Percentiles rank a stretch among this genome's conserved stretches.
Evolutionary conservation across 495 filamentous ascomycete species (phyloP).

Genomic region (Penicillium goetzii): DNA sequence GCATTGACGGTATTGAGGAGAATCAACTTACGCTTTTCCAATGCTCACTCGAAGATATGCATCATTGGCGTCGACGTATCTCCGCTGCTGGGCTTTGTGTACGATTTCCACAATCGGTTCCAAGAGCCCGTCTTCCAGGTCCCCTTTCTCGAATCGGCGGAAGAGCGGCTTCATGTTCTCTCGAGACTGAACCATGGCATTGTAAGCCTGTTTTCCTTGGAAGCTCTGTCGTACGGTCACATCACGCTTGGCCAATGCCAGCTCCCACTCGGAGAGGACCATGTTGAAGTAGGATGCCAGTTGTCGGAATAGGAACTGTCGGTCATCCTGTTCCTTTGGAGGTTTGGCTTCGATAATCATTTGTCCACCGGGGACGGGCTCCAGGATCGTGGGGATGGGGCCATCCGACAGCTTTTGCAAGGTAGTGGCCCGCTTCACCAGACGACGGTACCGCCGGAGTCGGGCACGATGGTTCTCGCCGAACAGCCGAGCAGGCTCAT

Average conservation of each 20-base stretch:
- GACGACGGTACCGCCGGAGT: constrained; percentile 68
- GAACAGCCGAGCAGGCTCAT: constrained; percentile 77
- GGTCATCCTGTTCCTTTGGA: constrained; percentile 59
- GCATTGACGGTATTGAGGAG: neutral
- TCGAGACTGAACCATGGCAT: constrained; percentile 77
- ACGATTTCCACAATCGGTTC: constrained; percentile 94
- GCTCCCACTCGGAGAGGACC: constrained; percentile 86
- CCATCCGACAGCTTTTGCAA: constrained; percentile 59
- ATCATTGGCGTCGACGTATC: constrained; percentile 97
- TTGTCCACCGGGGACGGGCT: constrained; percentile 75
- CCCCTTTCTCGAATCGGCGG: constrained; percentile 78
- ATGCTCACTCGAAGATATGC: constrained; percentile 91
- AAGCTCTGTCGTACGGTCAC: constrained; percentile 68
- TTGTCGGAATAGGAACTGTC: constrained; percentile 77
- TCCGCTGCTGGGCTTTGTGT: constrained; percentile 79
- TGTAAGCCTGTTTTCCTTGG: constrained; percentile 74
- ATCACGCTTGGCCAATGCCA: constrained; percentile 70
- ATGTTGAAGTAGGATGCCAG: constrained; percentile 91
- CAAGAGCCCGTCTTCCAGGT: constrained; percentile 77
- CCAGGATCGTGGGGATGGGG: constrained; percentile 72
- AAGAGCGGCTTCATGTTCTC: constrained; percentile 92
- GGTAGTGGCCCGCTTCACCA: constrained; percentile 51
- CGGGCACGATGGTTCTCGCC: constrained; percentile 76
- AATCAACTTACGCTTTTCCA: constrained; percentile 74
- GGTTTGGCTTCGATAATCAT: constrained; percentile 76